phyloP scores from a whole-genome alignment of 164 flowering plant species.

The Aristolochia contorta region DNA sequence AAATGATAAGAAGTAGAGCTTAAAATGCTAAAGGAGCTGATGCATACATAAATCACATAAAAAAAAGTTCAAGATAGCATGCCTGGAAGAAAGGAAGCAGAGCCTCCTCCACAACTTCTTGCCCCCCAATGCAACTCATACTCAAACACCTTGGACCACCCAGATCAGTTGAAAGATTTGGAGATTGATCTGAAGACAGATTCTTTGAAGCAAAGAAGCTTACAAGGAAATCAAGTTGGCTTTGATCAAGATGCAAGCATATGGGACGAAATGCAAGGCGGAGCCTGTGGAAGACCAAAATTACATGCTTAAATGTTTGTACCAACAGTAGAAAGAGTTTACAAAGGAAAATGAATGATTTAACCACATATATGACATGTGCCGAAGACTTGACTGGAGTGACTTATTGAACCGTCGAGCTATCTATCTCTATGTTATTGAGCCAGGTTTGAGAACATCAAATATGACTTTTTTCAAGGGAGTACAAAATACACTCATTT shows the following conservation, averaged over 20 bases:
- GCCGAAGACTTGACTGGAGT: too few relatives aligned
- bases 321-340: background rate
- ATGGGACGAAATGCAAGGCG: constrained; percentile 66
- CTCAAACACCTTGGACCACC: constrained; percentile 24
- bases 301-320: background rate
- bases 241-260: constrained; percentile 85
- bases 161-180: constrained; percentile 22
- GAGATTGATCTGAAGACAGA: constrained; percentile 27
- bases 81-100: constrained; percentile 97
- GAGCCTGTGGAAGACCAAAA: constrained; percentile 39
- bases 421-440: too few relatives aligned
- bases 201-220: constrained; percentile 49
- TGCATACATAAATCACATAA: background rate
- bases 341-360: too few relatives aligned
- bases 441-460: too few relatives aligned
- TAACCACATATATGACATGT: too few relatives aligned
- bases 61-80: constrained; percentile 19
- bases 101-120: constrained; percentile 63
- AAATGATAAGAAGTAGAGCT: too few relatives aligned
- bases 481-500: too few relatives aligned
- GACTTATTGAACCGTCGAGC: too few relatives aligned
- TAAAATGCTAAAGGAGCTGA: background rate
- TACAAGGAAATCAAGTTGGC: constrained; percentile 86
- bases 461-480: too few relatives aligned
- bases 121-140: constrained; percentile 21